Percentiles rank a stretch among this genome's conserved stretches.
These are phyloP conservation scores for Entomortierella parvispora DNA, from an alignment of 192 early-diverging fungal genomes.

Conservation along the genomic window DNA sequence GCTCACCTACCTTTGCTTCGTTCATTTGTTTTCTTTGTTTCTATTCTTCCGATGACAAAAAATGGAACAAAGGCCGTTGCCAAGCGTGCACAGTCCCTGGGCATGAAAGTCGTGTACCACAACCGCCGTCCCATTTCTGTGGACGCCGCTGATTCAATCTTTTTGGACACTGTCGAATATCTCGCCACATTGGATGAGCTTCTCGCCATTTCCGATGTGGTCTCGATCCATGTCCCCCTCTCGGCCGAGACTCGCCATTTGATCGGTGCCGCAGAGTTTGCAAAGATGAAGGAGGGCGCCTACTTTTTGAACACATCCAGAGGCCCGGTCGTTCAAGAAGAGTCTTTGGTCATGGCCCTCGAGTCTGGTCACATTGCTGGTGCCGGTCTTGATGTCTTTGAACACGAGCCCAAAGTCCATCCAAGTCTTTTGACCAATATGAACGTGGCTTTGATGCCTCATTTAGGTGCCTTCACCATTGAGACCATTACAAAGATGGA, in stretches of 20 bases:
- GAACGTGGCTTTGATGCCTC: slow-evolving; percentile 51
- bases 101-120: slow-evolving; percentile 57
- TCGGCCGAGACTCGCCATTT: slow-evolving; percentile 51
- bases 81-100: slow-evolving; percentile 51
- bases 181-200: slow-evolving; percentile 23
- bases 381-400: slow-evolving; percentile 63
- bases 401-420: slow-evolving; percentile 54
- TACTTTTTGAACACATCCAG: slow-evolving; percentile 57
- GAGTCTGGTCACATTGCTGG: slow-evolving; percentile 53
- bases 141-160: too few species aligned
- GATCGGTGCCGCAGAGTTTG: slow-evolving; percentile 39
- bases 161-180: slow-evolving; percentile 43
- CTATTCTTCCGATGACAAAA: too few species aligned
- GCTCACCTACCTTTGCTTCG: too few species aligned
- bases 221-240: slow-evolving; percentile 47
- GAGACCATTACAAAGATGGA: slow-evolving; percentile 50
- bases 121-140: slow-evolving; percentile 30
- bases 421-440: slow-evolving; percentile 40
- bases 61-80: slow-evolving; percentile 48
- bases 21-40: too few species aligned
- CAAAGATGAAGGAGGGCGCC: slow-evolving; percentile 47
- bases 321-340: slow-evolving; percentile 54
- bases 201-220: slow-evolving; percentile 33
- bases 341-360: slow-evolving; percentile 47
- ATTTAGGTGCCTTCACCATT: slow-evolving; percentile 36